Percentiles rank a stretch among this genome's conserved stretches.
Evolutionary conservation across 495 filamentous ascomycete species (phyloP).

Genomic region (Friedmanniomyces simplex): DNA sequence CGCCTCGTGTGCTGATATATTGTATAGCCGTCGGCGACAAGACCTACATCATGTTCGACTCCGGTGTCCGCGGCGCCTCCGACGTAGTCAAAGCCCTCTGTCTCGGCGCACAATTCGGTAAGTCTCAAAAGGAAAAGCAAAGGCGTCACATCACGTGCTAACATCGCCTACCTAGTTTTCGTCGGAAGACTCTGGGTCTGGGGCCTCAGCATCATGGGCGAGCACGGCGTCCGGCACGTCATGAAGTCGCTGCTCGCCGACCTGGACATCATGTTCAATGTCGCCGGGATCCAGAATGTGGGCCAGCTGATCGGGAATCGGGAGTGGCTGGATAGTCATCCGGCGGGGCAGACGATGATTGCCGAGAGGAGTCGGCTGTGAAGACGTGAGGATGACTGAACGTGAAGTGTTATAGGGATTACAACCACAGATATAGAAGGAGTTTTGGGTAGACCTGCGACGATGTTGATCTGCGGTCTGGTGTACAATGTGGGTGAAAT

Average conservation of each 20-base stretch:
- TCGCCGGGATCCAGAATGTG: constrained; percentile 49
- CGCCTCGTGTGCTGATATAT: background rate
- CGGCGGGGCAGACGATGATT: background rate
- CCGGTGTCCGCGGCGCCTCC: constrained; percentile 45
- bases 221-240: constrained; percentile 51
- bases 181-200: constrained; percentile 55
- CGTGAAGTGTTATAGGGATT: background rate
- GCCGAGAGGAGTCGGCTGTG: constrained; percentile 3
- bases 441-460: too few relatives aligned
- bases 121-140: background rate
- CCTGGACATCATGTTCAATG: constrained; percentile 56
- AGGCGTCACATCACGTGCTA: background rate
- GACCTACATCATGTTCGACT: constrained; percentile 53
- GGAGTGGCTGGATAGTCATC: constrained; percentile 13
- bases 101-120: constrained; percentile 51
- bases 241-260: constrained; percentile 56
- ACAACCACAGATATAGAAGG: too few relatives aligned
- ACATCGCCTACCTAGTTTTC: constrained; percentile 27
- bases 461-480: too few relatives aligned
- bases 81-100: constrained; percentile 55
- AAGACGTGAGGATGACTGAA: background rate
- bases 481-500: too few relatives aligned
- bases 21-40: constrained; percentile 35
- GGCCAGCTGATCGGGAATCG: constrained; percentile 39
- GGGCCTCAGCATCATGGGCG: constrained; percentile 42